These are phyloP conservation scores for Uronychia binucleata DNA, from an alignment of 73 alveolate species.

Conservation along the genomic window DNA sequence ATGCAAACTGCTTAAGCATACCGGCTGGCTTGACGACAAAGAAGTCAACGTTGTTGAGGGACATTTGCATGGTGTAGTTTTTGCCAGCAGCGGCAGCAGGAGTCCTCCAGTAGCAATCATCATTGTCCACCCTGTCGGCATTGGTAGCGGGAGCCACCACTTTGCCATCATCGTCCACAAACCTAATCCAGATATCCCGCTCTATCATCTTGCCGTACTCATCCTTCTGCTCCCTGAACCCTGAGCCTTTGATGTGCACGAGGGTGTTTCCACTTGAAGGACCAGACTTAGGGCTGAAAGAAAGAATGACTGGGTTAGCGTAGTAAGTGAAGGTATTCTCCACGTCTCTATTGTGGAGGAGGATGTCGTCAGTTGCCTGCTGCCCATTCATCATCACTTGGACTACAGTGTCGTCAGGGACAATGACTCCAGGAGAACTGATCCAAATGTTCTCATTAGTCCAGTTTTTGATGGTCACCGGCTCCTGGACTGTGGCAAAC, in stretches of 20 bases:
- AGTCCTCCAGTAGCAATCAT: slow-evolving; percentile 63
- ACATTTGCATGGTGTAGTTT: slow-evolving; percentile 69
- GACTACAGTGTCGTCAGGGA: slow-evolving; percentile 88
- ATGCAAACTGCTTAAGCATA: slow-evolving; percentile 55
- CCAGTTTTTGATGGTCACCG: slow-evolving; percentile 32
- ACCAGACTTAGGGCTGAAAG: slow-evolving; percentile 80
- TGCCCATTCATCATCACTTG: slow-evolving; percentile 91
- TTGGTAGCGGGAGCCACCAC: slow-evolving; percentile 30
- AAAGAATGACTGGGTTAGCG: slow-evolving; percentile 74
- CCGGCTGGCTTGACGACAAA: slow-evolving; percentile 24
- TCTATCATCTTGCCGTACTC: slow-evolving; percentile 63
- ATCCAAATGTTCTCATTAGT: slow-evolving; percentile 55
- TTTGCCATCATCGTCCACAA: slow-evolving; percentile 65
- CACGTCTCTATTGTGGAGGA: slow-evolving; percentile 72
- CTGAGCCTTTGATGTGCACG: slow-evolving; percentile 77
- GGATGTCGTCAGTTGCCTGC: slow-evolving; percentile 79
- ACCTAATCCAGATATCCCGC: slow-evolving; percentile 72
- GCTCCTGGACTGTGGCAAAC: slow-evolving; percentile 68
- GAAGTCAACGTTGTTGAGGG: slow-evolving; percentile 84
- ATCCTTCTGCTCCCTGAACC: slow-evolving; percentile 79
- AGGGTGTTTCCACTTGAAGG: slow-evolving; percentile 86
- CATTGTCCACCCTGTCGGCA: slow-evolving; percentile 62
- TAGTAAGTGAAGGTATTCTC: slow-evolving; percentile 86
- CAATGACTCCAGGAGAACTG: slow-evolving; percentile 79
- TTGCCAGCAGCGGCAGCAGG: slow-evolving; percentile 76